These are phyloP conservation scores for Aspergillus vadensis DNA, from an alignment of 2,329 filamentous ascomycete genomes.

Conservation along the genomic window DNA sequence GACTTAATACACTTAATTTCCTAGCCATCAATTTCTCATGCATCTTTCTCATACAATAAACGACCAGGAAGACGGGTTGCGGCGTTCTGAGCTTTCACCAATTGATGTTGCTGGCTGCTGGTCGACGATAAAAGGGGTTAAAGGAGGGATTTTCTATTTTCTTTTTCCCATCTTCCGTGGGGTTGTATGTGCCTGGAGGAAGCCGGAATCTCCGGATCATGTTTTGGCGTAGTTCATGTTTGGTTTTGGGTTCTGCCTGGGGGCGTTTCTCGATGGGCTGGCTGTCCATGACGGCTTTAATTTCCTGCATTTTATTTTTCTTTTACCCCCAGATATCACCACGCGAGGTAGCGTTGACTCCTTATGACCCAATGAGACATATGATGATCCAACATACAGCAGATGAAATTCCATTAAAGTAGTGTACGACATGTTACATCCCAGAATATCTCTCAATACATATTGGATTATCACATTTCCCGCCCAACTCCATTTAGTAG, in stretches of 20 bases:
- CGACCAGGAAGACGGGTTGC: neutral
- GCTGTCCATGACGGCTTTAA: neutral
- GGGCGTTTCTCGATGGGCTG: neutral
- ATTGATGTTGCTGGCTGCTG: neutral
- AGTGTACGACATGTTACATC: too few species aligned
- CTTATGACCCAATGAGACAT: too few species aligned
- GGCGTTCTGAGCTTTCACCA: neutral
- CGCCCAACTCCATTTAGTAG: too few species aligned
- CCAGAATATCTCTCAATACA: too few species aligned
- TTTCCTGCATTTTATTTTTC: neutral
- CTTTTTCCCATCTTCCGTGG: neutral
- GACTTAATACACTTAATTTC: neutral
- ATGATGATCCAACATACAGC: too few species aligned
- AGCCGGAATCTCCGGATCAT: neutral
- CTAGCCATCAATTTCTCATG: neutral
- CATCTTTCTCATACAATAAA: constrained; percentile 6
- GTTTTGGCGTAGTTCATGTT: neutral
- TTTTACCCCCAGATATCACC: too few species aligned
- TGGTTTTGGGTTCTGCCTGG: neutral
- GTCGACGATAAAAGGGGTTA: neutral
- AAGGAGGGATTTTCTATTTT: neutral
- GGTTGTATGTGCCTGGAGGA: neutral
- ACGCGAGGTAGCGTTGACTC: too few species aligned
- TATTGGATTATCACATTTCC: too few species aligned
- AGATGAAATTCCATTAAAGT: too few species aligned